Evolutionary conservation across 768 basidiomycete species (phyloP).

Genomic region (Calocybe indica): DNA sequence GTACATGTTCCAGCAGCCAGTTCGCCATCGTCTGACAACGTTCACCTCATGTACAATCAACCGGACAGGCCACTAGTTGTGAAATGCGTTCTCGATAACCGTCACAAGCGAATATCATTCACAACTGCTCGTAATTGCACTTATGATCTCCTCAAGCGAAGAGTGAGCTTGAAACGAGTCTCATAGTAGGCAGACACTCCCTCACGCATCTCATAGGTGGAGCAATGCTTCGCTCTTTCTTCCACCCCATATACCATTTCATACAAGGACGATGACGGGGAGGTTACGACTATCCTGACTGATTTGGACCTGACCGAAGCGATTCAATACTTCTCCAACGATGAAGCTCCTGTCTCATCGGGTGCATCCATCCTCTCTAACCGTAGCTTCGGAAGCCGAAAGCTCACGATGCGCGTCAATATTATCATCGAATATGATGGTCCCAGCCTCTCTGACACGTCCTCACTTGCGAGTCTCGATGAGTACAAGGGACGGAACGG

Average conservation of each 20-base stretch:
- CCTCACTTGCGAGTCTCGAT: slow-evolving; percentile 74
- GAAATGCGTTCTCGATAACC: slow-evolving; percentile 75
- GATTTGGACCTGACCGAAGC: slow-evolving; percentile 82
- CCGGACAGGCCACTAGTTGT: slow-evolving; percentile 79
- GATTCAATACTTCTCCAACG: slow-evolving; percentile 81
- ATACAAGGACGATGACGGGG: slow-evolving; percentile 88
- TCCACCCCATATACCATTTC: slow-evolving; percentile 65
- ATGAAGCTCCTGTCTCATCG: slow-evolving; percentile 67
- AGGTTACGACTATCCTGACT: slow-evolving; percentile 57
- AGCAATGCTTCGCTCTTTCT: slow-evolving; percentile 75
- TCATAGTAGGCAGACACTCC: neutral
- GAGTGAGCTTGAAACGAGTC: slow-evolving; percentile 39
- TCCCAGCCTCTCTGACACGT: slow-evolving; percentile 84
- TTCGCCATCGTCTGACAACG: too few species aligned
- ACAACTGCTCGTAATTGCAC: slow-evolving; percentile 74
- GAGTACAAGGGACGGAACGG: slow-evolving; percentile 58
- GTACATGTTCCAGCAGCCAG: too few species aligned
- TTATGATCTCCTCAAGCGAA: slow-evolving; percentile 64
- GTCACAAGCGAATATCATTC: slow-evolving; percentile 74
- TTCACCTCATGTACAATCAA: slow-evolving; percentile 27
- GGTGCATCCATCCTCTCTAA: slow-evolving; percentile 71
- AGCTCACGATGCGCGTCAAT: slow-evolving; percentile 71
- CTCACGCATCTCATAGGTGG: slow-evolving; percentile 46
- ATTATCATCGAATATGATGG: slow-evolving; percentile 88
- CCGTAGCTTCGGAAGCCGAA: slow-evolving; percentile 58